Conservation (phyloP, 352 stramenopile species). For the Thraustochytrium striatum region DNA sequence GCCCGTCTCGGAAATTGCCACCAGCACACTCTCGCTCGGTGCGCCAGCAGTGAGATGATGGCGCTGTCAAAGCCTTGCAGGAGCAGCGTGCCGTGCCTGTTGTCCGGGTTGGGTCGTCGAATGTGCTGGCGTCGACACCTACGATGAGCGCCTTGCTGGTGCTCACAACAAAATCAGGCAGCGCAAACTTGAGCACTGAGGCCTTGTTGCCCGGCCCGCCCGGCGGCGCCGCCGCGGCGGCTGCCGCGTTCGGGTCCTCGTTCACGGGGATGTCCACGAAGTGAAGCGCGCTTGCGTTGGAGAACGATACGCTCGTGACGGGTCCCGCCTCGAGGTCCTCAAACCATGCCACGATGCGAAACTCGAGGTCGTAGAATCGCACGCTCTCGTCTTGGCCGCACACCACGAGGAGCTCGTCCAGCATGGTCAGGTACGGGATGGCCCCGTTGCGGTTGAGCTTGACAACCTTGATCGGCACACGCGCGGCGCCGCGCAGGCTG, state of each 20-base stretch:
- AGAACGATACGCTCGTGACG: constrained; percentile 80
- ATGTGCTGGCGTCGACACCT: constrained; percentile 68
- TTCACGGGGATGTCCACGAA: constrained; percentile 8
- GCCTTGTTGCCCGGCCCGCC: background rate
- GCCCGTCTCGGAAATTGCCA: constrained; percentile 71
- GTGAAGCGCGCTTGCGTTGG: constrained; percentile 45
- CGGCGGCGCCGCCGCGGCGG: constrained; percentile 1
- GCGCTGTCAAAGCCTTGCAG: constrained; percentile 81
- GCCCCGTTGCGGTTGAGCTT: constrained; percentile 58
- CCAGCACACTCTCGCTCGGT: constrained; percentile 68
- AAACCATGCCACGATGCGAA: constrained; percentile 84
- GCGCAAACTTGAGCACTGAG: constrained; percentile 59
- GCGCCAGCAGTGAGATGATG: constrained; percentile 70
- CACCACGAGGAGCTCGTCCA: constrained; percentile 77
- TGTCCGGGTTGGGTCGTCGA: constrained; percentile 76
- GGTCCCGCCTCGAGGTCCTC: constrained; percentile 83
- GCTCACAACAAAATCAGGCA: constrained; percentile 83
- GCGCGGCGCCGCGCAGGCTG: background rate
- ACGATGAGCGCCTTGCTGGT: constrained; percentile 78
- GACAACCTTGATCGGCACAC: constrained; percentile 26
- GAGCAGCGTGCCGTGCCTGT: constrained; percentile 75
- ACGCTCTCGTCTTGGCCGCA: constrained; percentile 79
- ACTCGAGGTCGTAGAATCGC: constrained; percentile 86
- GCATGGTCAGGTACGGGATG: constrained; percentile 63
- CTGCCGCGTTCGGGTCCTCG: constrained; percentile 43